Conservation (phyloP, 2,329 filamentous ascomycete genomes). For the Cercospora sp. region DNA sequence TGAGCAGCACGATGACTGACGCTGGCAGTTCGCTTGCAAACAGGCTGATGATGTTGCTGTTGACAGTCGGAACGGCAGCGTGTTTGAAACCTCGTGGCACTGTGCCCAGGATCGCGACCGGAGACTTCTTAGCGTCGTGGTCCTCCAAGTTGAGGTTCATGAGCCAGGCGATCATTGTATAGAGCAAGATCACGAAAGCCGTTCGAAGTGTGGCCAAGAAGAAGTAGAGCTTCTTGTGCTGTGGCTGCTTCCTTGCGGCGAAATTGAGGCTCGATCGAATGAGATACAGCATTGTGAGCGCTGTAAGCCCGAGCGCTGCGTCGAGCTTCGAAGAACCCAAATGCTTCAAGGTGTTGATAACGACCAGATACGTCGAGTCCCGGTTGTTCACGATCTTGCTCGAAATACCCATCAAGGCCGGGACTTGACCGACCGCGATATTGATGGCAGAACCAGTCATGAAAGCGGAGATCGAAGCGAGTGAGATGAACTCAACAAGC, state of each 20-base stretch:
- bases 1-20: slow-evolving; percentile 88
- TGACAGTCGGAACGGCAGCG: slow-evolving; percentile 70
- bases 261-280: slow-evolving; percentile 68
- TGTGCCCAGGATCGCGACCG: slow-evolving; percentile 71
- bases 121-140: slow-evolving; percentile 43
- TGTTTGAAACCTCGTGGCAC: slow-evolving; percentile 88
- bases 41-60: slow-evolving; percentile 63
- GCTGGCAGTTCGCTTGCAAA: slow-evolving; percentile 76
- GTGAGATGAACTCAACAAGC: slow-evolving; percentile 89
- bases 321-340: slow-evolving; percentile 70
- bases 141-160: slow-evolving; percentile 65
- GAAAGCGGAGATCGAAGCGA: slow-evolving; percentile 88
- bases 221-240: slow-evolving; percentile 74
- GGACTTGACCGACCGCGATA: slow-evolving; percentile 82
- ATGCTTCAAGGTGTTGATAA: slow-evolving; percentile 78
- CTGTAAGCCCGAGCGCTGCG: slow-evolving; percentile 84
- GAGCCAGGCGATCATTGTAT: slow-evolving; percentile 86
- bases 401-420: slow-evolving; percentile 75
- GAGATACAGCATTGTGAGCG: slow-evolving; percentile 73
- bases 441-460: slow-evolving; percentile 95
- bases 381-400: slow-evolving; percentile 65
- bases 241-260: slow-evolving; percentile 68
- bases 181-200: slow-evolving; percentile 86
- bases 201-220: slow-evolving; percentile 90
- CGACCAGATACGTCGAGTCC: slow-evolving; percentile 75